Evolutionary conservation across 2,329 filamentous ascomycete genomes (phyloP), one percentile per base, ranked within the genome.

Genomic region (Microdochium nivale): DNA sequence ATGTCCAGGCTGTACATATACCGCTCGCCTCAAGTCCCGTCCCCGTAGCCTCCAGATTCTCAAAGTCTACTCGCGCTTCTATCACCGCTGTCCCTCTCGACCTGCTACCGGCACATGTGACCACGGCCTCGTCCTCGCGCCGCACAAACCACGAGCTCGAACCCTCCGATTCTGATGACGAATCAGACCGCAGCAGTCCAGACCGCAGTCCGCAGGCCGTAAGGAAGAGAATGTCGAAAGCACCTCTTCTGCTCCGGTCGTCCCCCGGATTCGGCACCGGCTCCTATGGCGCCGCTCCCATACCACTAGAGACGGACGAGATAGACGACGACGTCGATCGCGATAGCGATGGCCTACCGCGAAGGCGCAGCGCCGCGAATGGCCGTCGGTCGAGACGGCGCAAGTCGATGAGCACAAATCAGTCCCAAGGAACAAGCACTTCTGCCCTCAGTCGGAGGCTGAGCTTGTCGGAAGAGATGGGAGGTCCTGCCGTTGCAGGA

Each of bases 261-360:
- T 79, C 80, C 56, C 80, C 80, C 44, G 78, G 78, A 32, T 75
- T 79, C 62, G 80, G 79, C 52, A 81, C 78, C 33, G 77, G 78
- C 23, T 82, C 80, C 16, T 84, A 84, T 63, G 80, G 81, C 51
- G 79, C 78, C 3, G 72, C 80, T 23, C 79, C 77, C 4, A 59
- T 77, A 43, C 64, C 71, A 35, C 70, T 65, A 4, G 65, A 67
- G 25, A 62, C 60, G n/a, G 64, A 67, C 27, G 65, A 65, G 40
- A 63, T 61, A 7, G 19, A 44, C 21, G 63, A 62, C 25, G 61
- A 65, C 13, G 60, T 68, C 25, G 60, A 67, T 8, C 55, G 62
- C 50, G 54, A 57, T 52, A 27, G 54, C 37, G 55, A 58, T 27
- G 52, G 57, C 19, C 32, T 55, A 49, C 56, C 55, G 5, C 54